Evolutionary conservation across 306 rosid genomes (phyloP).

Genomic region (Quercus gilva): DNA sequence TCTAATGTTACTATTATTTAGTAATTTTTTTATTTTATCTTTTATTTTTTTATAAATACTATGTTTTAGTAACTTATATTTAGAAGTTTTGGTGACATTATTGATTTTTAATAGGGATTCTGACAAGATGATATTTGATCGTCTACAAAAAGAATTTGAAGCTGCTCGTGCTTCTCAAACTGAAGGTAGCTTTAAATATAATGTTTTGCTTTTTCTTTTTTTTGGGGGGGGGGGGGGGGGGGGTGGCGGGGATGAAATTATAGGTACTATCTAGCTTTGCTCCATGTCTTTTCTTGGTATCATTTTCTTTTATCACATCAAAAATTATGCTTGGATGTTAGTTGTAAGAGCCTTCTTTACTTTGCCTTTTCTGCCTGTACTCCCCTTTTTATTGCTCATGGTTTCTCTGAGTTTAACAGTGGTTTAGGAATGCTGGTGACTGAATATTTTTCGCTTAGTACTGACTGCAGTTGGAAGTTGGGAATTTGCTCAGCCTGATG

Average conservation of each 20-base stretch:
- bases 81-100: background rate
- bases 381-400: no score
- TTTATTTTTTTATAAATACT: background rate
- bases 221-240: no score
- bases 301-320: background rate
- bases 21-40: background rate
- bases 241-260: background rate
- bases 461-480: background rate
- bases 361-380: no score
- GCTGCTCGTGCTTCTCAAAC: slow-evolving; percentile 82
- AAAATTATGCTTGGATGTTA: background rate
- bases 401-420: no score
- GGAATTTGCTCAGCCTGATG: background rate
- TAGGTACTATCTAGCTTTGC: background rate
- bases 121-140: slow-evolving; percentile 77
- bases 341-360: no score
- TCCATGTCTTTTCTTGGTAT: background rate
- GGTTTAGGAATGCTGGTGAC: no score
- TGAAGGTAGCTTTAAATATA: slow-evolving; percentile 52
- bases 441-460: no score
- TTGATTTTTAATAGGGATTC: slow-evolving; percentile 63
- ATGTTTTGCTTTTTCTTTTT: slow-evolving; percentile 11
- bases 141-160: slow-evolving; percentile 81
- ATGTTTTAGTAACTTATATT: background rate
- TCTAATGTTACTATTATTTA: background rate